These are phyloP conservation scores for Paspalum notatum DNA, from an alignment of 176 grass and related monocot species.

Conservation along the genomic window DNA sequence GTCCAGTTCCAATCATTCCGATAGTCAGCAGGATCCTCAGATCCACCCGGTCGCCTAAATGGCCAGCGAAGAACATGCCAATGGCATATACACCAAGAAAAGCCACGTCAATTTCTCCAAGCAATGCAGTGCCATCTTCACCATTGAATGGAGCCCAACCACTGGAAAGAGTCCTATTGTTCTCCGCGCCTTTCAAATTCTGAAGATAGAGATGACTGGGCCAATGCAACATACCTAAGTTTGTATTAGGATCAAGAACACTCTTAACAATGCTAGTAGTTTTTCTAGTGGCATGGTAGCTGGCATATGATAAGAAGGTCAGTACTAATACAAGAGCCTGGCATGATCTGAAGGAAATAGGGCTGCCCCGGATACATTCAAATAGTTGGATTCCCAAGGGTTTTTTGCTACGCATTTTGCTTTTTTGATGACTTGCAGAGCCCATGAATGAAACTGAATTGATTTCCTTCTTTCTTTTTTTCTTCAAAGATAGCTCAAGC, in stretches of 20 bases:
- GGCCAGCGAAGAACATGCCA: conserved; percentile 88
- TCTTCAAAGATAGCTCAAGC: neutral
- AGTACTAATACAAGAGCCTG: conserved; percentile 63
- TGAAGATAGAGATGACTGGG: conserved; percentile 64
- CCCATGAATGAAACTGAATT: conserved; percentile 30
- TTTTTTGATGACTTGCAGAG: conserved; percentile 31
- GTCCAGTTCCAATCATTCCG: conserved; percentile 71
- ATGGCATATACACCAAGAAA: conserved; percentile 78
- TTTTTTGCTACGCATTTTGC: conserved; percentile 43
- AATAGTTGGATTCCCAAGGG: conserved; percentile 63
- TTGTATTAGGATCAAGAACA: conserved; percentile 84
- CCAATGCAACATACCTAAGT: conserved; percentile 50
- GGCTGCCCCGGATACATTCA: conserved; percentile 51
- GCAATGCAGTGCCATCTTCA: conserved; percentile 61
- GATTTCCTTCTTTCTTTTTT: neutral
- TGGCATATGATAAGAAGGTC: conserved; percentile 76
- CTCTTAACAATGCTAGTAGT: conserved; percentile 85
- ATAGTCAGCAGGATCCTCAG: conserved; percentile 70
- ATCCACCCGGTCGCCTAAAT: conserved; percentile 74
- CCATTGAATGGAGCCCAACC: conserved; percentile 80
- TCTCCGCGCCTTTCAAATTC: conserved; percentile 21
- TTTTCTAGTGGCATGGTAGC: conserved; percentile 86
- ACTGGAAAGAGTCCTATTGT: conserved; percentile 24
- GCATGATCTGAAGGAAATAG: conserved; percentile 70
- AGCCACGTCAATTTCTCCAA: conserved; percentile 77